Base-by-base conservation (phyloP, 176 grass and related monocot genomes). In the Carex pumila region DNA sequence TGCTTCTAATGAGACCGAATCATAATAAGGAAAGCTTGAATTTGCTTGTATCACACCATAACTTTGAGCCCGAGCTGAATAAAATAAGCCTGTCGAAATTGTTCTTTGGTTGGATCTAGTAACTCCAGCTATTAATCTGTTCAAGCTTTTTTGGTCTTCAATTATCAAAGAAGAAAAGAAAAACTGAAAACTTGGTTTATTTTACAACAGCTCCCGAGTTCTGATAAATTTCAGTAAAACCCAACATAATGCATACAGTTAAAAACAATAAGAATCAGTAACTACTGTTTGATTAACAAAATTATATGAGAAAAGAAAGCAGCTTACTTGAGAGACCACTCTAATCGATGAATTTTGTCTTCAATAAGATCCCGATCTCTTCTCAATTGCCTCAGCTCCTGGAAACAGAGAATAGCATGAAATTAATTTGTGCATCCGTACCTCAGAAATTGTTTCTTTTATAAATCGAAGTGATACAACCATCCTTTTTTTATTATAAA, bases 271-370 rank as follows among this genome's bases (percentile, higher is more conserved):
- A 15, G 12, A 5, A 76, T 76, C 72, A 31, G 50, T 30, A 55
- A 76, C 22, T 62, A 43, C 22, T 81, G 12, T 43, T 81, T 64
- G 18, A 62, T 81, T 61, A 21, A 81, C 53, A 84, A 58, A n/a
- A 74, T 85, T 74, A 75, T 54, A 81, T 52, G n/a, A 85, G 7
- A 66, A 55, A 85, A 65, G 15, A 73, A 37, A 73, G 41, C 8
- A 80, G 88, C 92, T 90, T 92, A 98, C 96, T 90, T 86, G 63
- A 95, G 89, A 49, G 93, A 95, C 93, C 96, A 98, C 81, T 93
- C 93, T 69, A 98, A 88, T 87, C 81, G 88, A 92, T 98, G 91
- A 83, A 98, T 91, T 87, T 36, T 93, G 84, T 98, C 96, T 70
- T 98, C 96, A 87, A 95, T 75, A 83, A 90, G 86, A 88, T 98